Percentiles rank a stretch among this genome's conserved stretches.
phyloP scores from a whole-genome alignment of 108 stramenopile genomes.

The Skeletonema costatum region DNA sequence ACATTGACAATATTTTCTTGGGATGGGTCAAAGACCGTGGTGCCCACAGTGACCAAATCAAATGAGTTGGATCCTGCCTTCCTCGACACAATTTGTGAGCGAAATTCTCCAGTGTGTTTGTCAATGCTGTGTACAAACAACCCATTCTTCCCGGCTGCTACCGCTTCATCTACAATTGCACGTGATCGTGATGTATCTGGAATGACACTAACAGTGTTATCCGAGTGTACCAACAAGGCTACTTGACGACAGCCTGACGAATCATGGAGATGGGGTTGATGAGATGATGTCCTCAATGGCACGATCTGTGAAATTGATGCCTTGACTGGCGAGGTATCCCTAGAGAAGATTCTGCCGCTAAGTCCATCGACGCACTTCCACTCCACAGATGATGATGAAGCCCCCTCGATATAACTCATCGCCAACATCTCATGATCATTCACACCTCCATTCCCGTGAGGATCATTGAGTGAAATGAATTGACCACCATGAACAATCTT shows the following conservation, averaged over 20 bases:
- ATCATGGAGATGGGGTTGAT: conserved; percentile 43
- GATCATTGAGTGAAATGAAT: conserved; percentile 53
- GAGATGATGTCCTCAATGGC: conserved; percentile 49
- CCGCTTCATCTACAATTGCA: conserved; percentile 39
- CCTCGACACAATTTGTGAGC: conserved; percentile 28
- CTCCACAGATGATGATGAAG: conserved; percentile 25
- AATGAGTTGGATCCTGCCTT: conserved; percentile 24
- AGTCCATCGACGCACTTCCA: conserved; percentile 86
- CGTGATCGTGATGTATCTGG: conserved; percentile 50
- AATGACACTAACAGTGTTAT: conserved; percentile 57
- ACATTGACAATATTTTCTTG: conserved; percentile 77
- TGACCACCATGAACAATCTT: conserved; percentile 77
- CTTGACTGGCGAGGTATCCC: conserved; percentile 37
- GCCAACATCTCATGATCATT: conserved; percentile 73
- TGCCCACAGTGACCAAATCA: conserved; percentile 58
- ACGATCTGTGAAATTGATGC: conserved; percentile 71
- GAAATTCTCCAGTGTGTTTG: conserved; percentile 45
- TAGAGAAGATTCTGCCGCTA: conserved; percentile 61
- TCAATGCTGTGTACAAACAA: conserved; percentile 70
- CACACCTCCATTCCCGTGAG: conserved; percentile 72
- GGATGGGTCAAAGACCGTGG: conserved; percentile 58
- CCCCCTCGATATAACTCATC: conserved; percentile 41
- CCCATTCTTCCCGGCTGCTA: conserved; percentile 54
- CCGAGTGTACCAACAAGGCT: conserved; percentile 65
- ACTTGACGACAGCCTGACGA: conserved; percentile 67